Base-by-base conservation (phyloP, 192 early-diverging fungal genomes). In the Gonapodya prolifera region DNA sequence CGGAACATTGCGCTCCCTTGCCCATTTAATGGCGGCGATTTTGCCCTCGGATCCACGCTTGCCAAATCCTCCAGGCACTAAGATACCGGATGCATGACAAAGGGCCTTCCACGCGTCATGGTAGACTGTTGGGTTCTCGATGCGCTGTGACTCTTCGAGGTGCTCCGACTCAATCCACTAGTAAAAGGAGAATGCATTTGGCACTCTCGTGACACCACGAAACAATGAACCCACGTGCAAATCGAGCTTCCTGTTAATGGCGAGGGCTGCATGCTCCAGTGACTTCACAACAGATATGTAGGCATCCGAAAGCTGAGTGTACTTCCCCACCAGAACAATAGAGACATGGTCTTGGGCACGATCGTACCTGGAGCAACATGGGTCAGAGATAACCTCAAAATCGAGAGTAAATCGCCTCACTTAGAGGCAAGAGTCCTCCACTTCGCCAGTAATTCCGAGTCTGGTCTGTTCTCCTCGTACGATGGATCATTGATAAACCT, bases 31-130 rank as follows among this genome's bases (percentile, higher is more conserved):
- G 2, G 96, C 96, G 34, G 91, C 83, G 61, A 99, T 90, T 89
- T 92, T 99, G 77, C 98, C 98, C 81, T 99, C 98, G 75, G 92
- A 92, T 80, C 98, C 98, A 81, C 98, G 94, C 75, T 89, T 87
- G 76, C 98, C 98, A 81, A 99, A 99, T 34, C 98, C 98, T 80
- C 98, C 98, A 32, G 98, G 96, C 34, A 99, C 95, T 35, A 99
- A 86, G 76, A 99, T 96, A 61, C 98, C 98, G 81, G 93, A 81
- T 69, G 96, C 94, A 1, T 86, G 86, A 85, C 93, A 93, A 45
- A 99, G 83, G 29, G 89, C 86, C 81, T 94, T 90, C 98, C 96
- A 98, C 16, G 96, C 92, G 82, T 98, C 96, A 78, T 96, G 92
- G 83, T 95, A 98, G 82, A 96, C 94, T 81, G 94, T 86, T 45